phyloP scores from a whole-genome alignment of 2,329 filamentous ascomycete species.

The Penicillium hordei region DNA sequence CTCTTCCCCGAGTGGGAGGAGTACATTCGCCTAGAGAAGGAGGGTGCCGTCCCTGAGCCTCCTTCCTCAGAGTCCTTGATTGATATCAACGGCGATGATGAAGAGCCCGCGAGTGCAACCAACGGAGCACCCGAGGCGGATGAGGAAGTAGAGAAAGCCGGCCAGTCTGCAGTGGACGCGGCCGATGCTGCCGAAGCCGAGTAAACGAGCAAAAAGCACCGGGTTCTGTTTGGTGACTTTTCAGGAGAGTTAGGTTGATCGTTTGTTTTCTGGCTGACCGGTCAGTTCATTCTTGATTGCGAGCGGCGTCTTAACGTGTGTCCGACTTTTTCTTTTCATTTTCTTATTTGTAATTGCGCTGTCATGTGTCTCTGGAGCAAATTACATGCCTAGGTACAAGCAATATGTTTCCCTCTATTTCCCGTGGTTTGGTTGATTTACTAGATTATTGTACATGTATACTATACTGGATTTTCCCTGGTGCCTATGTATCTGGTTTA shows the following conservation, averaged over 20 bases:
- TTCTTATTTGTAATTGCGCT: conserved; percentile 22
- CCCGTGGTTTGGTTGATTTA: neutral
- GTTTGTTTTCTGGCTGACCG: conserved; percentile 22
- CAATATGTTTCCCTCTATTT: conserved; percentile 12
- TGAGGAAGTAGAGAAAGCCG: conserved; percentile 25
- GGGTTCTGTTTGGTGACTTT: conserved; percentile 15
- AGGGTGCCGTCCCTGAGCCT: conserved; percentile 55
- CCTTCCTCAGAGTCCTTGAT: conserved; percentile 43
- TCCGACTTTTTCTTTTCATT: conserved; percentile 21
- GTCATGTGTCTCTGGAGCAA: conserved; percentile 18
- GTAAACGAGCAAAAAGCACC: conserved; percentile 20
- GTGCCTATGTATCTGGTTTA: neutral
- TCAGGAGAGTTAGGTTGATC: conserved; percentile 23
- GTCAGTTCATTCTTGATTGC: conserved; percentile 25
- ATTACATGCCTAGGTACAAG: conserved; percentile 23
- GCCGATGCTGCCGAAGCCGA: conserved; percentile 23
- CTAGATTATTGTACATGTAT: conserved; percentile 6
- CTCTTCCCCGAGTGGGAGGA: conserved; percentile 97
- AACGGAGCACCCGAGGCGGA: conserved; percentile 37
- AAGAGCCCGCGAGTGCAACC: conserved; percentile 31
- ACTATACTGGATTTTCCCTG: neutral
- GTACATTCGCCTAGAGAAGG: conserved; percentile 76
- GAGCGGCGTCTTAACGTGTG: conserved; percentile 32
- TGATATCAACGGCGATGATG: conserved; percentile 39
- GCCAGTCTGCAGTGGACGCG: conserved; percentile 8